Conservation (phyloP, 1,284 basidiomycete species). For the Termitomyces sp. region DNA sequence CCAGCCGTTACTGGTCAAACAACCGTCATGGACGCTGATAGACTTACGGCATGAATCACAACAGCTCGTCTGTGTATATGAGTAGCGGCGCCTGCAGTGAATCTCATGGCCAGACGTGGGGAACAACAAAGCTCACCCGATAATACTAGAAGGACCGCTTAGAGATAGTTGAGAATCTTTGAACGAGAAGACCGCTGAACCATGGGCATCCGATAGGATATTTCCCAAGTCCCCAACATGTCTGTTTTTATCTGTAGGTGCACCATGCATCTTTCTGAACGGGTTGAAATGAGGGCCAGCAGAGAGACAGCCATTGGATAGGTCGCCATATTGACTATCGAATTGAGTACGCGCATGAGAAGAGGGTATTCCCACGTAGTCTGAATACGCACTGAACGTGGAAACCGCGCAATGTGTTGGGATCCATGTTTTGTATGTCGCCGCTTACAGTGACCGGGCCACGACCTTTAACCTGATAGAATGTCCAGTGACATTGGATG, state of each 20-base stretch:
- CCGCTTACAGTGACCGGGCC: conserved; percentile 61
- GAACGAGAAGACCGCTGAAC: conserved; percentile 55
- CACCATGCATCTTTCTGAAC: conserved; percentile 60
- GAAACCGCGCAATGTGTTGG: conserved; percentile 63
- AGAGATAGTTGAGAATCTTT: conserved; percentile 62
- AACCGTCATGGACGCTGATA: not conserved
- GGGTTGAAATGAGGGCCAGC: conserved; percentile 80
- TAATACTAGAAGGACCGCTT: conserved; percentile 63
- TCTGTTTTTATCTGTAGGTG: conserved; percentile 48
- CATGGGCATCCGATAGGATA: conserved; percentile 57
- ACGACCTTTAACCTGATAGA: conserved; percentile 51
- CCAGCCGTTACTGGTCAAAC: not conserved
- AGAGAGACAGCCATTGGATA: conserved; percentile 63
- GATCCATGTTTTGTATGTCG: conserved; percentile 55
- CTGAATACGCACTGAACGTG: conserved; percentile 64
- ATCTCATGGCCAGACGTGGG: conserved; percentile 10
- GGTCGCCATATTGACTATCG: conserved; percentile 61
- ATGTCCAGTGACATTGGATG: conserved; percentile 58
- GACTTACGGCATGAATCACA: conserved; percentile 58
- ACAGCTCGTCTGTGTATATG: conserved; percentile 43
- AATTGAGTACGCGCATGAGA: not conserved
- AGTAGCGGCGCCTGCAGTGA: not conserved
- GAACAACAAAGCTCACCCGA: conserved; percentile 47
- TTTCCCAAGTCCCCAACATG: conserved; percentile 82
- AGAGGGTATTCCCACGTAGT: not conserved